Percentiles rank a stretch among this genome's conserved stretches.
Evolutionary conservation across 495 filamentous ascomycete genomes (phyloP).

Genomic region (Penicillium paradoxum): DNA sequence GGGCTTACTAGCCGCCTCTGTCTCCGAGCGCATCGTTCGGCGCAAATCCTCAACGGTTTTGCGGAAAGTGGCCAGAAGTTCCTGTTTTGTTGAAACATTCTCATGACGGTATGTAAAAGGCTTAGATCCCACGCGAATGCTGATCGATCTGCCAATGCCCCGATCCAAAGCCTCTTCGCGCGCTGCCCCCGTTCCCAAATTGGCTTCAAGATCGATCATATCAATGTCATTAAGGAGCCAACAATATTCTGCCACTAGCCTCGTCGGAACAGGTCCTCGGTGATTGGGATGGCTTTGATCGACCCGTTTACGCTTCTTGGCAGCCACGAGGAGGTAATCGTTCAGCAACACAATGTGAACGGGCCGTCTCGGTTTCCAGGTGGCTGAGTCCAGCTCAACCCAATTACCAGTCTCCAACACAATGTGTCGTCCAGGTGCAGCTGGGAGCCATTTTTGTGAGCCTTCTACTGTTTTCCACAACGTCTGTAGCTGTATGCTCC

Average conservation of each 20-base stretch:
- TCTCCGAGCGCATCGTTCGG: conserved; percentile 73
- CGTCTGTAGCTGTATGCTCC: conserved; percentile 74
- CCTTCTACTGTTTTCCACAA: conserved; percentile 95
- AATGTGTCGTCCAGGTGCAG: conserved; percentile 84
- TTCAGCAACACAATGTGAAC: conserved; percentile 91
- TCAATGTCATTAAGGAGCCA: conserved; percentile 94
- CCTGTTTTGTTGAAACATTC: conserved; percentile 67
- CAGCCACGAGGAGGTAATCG: conserved; percentile 87
- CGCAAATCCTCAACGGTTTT: conserved; percentile 89
- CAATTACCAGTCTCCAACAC: conserved; percentile 83
- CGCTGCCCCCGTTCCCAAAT: conserved; percentile 52
- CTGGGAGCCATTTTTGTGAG: conserved; percentile 92
- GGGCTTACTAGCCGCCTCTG: conserved; percentile 70
- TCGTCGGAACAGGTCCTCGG: conserved; percentile 59
- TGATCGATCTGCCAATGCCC: conserved; percentile 80
- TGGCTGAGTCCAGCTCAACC: conserved; percentile 95
- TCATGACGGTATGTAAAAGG: conserved; percentile 90
- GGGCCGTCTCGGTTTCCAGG: conserved; percentile 80
- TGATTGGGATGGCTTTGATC: conserved; percentile 58
- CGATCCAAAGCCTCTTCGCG: conserved; percentile 54
- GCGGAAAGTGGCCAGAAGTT: conserved; percentile 79
- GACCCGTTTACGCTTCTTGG: conserved; percentile 80
- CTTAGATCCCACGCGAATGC: conserved; percentile 81
- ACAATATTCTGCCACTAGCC: conserved; percentile 87
- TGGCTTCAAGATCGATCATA: conserved; percentile 74